A percentile compares a stretch with the other conserved stretches of the same genome.
These are phyloP conservation scores for Neurospora cerealis DNA, from an alignment of 495 filamentous ascomycete genomes.

Conservation along the genomic window DNA sequence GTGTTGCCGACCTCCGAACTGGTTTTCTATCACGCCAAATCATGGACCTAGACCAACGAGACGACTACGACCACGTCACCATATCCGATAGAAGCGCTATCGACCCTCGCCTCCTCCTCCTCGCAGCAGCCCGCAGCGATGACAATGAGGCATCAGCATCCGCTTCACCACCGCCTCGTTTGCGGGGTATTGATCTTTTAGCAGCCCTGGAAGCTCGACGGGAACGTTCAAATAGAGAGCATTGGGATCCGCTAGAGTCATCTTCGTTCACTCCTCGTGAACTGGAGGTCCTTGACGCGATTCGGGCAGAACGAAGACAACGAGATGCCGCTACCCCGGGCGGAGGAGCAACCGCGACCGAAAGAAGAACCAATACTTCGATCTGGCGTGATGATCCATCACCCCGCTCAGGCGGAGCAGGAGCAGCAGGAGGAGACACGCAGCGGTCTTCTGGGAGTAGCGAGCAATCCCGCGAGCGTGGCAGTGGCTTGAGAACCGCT, in stretches of 20 bases:
- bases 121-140: neutral
- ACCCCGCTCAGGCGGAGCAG: neutral
- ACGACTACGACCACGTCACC: conserved; percentile 41
- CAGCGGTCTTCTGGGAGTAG: neutral
- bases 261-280: neutral
- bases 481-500: neutral
- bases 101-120: conserved; percentile 33
- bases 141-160: neutral
- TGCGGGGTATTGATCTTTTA: neutral
- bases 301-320: neutral
- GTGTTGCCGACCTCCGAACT: conserved; percentile 73
- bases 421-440: neutral
- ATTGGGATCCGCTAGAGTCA: conserved; percentile 7
- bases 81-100: conserved; percentile 37
- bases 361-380: neutral
- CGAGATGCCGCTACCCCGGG: neutral
- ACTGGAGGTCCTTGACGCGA: neutral
- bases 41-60: conserved; percentile 50
- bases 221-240: conserved; percentile 6
- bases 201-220: neutral
- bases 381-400: neutral
- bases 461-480: neutral
- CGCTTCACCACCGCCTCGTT: neutral
- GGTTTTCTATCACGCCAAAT: conserved; percentile 69
- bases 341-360: neutral